phyloP scores from a whole-genome alignment of 441 rosid species.

The Eruca vesicaria region DNA sequence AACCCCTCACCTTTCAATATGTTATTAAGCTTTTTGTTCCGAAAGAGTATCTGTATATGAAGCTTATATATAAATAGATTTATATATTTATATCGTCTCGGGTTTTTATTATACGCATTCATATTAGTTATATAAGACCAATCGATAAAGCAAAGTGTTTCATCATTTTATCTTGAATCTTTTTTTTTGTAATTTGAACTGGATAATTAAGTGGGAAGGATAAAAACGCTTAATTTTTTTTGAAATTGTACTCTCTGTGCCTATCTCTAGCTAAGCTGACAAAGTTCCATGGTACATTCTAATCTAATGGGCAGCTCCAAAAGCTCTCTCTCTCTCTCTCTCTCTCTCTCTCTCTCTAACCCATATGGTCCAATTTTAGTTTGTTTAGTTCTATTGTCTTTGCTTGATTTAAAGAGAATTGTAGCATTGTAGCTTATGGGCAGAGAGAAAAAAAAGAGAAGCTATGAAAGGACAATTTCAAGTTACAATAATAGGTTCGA shows the following conservation, averaged over 20 bases:
- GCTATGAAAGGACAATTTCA: neutral
- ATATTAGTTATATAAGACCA: neutral
- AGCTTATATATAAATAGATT: neutral
- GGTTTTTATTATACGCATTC: neutral
- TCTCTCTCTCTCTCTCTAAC: neutral
- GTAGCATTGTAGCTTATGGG: neutral
- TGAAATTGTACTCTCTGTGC: constrained; percentile 22
- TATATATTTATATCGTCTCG: neutral
- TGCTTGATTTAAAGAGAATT: neutral
- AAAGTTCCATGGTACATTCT: constrained; percentile 34
- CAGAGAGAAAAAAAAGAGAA: neutral
- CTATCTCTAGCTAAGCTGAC: constrained; percentile 34
- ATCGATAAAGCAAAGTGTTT: neutral
- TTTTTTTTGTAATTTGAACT: neutral
- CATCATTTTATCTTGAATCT: neutral
- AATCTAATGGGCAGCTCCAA: constrained; percentile 20
- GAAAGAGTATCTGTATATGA: neutral
- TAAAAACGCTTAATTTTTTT: neutral
- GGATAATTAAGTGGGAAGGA: neutral
- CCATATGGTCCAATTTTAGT: neutral
- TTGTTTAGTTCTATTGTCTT: neutral
- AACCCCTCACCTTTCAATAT: neutral
- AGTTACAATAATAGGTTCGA: neutral
- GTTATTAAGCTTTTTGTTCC: neutral
- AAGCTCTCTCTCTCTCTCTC: neutral